Evolutionary conservation across 352 stramenopile genomes (phyloP).

Genomic region (Phytophthora pluvialis): DNA sequence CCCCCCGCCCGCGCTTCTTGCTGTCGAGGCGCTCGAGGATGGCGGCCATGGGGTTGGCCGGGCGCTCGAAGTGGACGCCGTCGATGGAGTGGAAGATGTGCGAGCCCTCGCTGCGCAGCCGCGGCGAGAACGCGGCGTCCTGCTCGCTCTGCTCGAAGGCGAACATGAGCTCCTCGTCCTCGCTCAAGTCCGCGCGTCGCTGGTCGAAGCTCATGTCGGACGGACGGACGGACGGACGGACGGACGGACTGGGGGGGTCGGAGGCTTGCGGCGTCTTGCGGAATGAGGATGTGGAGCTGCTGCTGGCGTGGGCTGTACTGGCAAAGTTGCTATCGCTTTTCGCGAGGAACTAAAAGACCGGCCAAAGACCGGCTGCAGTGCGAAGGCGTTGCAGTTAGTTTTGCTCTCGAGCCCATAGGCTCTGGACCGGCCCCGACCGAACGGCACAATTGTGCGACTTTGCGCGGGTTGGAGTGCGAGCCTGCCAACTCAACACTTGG

Average conservation of each 20-base stretch:
- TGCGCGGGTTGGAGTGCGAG: not conserved
- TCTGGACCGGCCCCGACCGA: slow-evolving; percentile 11
- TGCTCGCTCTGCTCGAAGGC: slow-evolving; percentile 49
- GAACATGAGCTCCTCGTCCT: slow-evolving; percentile 83
- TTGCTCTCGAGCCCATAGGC: slow-evolving; percentile 26
- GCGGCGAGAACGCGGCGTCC: slow-evolving; percentile 10
- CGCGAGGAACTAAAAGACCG: slow-evolving; percentile 23
- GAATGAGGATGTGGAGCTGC: slow-evolving; percentile 28
- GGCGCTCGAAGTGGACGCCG: slow-evolving; percentile 38
- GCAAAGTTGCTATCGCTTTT: slow-evolving; percentile 33
- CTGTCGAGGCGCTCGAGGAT: slow-evolving; percentile 49
- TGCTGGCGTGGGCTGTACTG: slow-evolving; percentile 1
- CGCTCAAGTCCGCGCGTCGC: slow-evolving; percentile 13
- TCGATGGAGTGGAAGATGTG: slow-evolving; percentile 44
- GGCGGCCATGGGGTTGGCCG: slow-evolving; percentile 51
- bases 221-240: not conserved
- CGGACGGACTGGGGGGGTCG: not conserved
- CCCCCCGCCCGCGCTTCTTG: slow-evolving; percentile 31
- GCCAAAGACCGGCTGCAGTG: slow-evolving; percentile 22
- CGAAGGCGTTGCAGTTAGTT: not conserved
- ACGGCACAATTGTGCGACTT: slow-evolving; percentile 27
- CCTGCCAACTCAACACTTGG: not conserved
- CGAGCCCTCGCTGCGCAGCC: slow-evolving; percentile 20
- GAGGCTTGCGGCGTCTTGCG: slow-evolving; percentile 28
- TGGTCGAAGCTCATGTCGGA: slow-evolving; percentile 13